Evolutionary conservation across 345 rosid genomes (phyloP).

Genomic region (Brassica napus): DNA sequence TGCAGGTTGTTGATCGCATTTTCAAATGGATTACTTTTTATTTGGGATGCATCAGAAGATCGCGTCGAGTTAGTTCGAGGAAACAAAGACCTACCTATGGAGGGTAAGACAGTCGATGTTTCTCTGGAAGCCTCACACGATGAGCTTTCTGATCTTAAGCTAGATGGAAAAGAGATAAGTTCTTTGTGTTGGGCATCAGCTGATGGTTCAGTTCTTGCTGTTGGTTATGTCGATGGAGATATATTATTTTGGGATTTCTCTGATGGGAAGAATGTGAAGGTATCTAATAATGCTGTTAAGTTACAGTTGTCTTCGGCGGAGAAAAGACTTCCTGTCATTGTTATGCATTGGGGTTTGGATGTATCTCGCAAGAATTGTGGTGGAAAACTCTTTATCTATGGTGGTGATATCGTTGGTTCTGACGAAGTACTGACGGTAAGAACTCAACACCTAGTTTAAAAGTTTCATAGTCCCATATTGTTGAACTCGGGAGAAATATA

Average conservation of each 20-base stretch:
- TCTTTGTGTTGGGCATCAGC: constrained; percentile 87
- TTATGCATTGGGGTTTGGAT: constrained; percentile 61
- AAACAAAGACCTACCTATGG: constrained; percentile 62
- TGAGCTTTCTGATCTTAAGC: constrained; percentile 47
- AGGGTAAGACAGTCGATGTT: constrained; percentile 44
- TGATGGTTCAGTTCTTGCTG: constrained; percentile 80
- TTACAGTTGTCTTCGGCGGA: constrained; percentile 67
- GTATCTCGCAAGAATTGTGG: constrained; percentile 49
- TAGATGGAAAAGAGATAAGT: constrained; percentile 73
- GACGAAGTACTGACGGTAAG: constrained; percentile 81
- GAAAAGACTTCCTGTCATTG: constrained; percentile 80
- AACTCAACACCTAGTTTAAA: constrained; percentile 18
- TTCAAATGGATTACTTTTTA: constrained; percentile 67
- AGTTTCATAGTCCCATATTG: constrained; percentile 19
- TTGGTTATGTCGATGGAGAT: constrained; percentile 91
- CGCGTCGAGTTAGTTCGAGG: constrained; percentile 57
- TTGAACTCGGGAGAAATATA: constrained; percentile 12
- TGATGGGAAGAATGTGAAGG: constrained; percentile 44
- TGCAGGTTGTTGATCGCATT: constrained; percentile 82
- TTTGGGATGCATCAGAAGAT: constrained; percentile 86
- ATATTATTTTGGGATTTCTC: constrained; percentile 73
- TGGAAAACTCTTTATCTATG: constrained; percentile 77
- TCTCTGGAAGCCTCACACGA: constrained; percentile 38
- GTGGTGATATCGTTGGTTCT: constrained; percentile 84
- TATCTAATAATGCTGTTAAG: constrained; percentile 58